Evolutionary conservation across 2,329 filamentous ascomycete species (phyloP).

Genomic region (Elsinoe batatas): DNA sequence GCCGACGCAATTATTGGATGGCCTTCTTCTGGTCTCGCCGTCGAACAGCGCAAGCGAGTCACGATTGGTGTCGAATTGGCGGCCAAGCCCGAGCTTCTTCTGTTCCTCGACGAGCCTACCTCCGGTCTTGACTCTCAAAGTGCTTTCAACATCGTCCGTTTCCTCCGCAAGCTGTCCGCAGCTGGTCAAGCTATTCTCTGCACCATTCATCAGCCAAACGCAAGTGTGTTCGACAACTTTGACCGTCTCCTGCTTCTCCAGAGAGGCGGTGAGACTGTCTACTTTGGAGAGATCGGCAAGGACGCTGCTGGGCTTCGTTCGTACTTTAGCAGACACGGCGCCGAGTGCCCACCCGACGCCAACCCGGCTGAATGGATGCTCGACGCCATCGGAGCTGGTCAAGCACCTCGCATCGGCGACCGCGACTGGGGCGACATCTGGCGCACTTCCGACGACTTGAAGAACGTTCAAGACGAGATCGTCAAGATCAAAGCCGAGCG

Average conservation of each 20-base stretch:
- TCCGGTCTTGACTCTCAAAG: slow-evolving; percentile 54
- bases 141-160: slow-evolving; percentile 53
- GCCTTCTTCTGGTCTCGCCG: slow-evolving; percentile 51
- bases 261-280: slow-evolving; percentile 36
- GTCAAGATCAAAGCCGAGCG: slow-evolving; percentile 54
- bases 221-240: slow-evolving; percentile 36
- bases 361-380: slow-evolving; percentile 71
- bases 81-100: slow-evolving; percentile 45
- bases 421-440: slow-evolving; percentile 75
- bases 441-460: slow-evolving; percentile 61
- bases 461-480: slow-evolving; percentile 57
- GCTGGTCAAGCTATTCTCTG: slow-evolving; percentile 37
- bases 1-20: slow-evolving; percentile 55
- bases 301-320: slow-evolving; percentile 32
- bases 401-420: slow-evolving; percentile 59
- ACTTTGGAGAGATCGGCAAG: slow-evolving; percentile 39
- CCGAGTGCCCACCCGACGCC: slow-evolving; percentile 42
- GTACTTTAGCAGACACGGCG: slow-evolving; percentile 48
- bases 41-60: slow-evolving; percentile 52
- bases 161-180: slow-evolving; percentile 51
- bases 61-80: slow-evolving; percentile 44
- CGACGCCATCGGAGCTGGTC: slow-evolving; percentile 70
- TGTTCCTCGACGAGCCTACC: slow-evolving; percentile 53
- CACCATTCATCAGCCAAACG: slow-evolving; percentile 37
- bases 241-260: slow-evolving; percentile 36